Base-by-base conservation (phyloP, 495 filamentous ascomycete genomes). In the Massariosphaeria phaeospora region DNA sequence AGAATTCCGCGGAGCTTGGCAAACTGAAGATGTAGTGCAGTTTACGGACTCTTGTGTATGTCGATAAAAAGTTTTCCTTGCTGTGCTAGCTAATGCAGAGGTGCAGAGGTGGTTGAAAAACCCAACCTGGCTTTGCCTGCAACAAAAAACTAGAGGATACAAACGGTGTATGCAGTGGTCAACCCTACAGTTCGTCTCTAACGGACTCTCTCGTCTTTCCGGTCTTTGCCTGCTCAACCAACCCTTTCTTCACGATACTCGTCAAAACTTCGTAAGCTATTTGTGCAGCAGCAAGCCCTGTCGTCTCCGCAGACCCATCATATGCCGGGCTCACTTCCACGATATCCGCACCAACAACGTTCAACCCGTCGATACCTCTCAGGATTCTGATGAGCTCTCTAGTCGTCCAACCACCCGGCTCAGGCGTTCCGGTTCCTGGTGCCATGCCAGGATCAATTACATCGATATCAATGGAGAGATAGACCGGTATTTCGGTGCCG, bases 251-350 rank as follows among this genome's bases (percentile, higher is more conserved):
- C 25, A 74, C 69, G 54, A 74, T 72, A 52, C 65, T 72, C 8
- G 65, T 74, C 48, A 74, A 55, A 7, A 73, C 50, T 60, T 73
- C 65, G 51, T 72, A 72, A 2, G 64, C 73, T 21, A 79, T 63
- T 58, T 77, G 73, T n/a, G 75, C 76, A 7, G 71, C 77, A 2
- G 75, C 75, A 39, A 77, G 34, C 8, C 72, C 72, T 0, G 76
- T 79, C 24, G 65, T 67, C 61, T 78, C 77, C 0, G 63, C 72
- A 0, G 35, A 50, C n/a, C 68, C 68, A 64, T 79, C 77, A 55
- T 78, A 80, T n/a, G 71, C 70, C 2, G 76, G 77, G 18, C 71
- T 66, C 3, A 80, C 76, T 52, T 80, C 76, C 2, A 80, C 76
- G 20, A 78, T 70, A 66, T 80, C 77, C 1, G 73, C 77, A 3